A percentile compares a stretch with the other conserved stretches of the same genome.
Conservation (phyloP, 2,329 filamentous ascomycete species). For the Fusarium sublunatum region DNA sequence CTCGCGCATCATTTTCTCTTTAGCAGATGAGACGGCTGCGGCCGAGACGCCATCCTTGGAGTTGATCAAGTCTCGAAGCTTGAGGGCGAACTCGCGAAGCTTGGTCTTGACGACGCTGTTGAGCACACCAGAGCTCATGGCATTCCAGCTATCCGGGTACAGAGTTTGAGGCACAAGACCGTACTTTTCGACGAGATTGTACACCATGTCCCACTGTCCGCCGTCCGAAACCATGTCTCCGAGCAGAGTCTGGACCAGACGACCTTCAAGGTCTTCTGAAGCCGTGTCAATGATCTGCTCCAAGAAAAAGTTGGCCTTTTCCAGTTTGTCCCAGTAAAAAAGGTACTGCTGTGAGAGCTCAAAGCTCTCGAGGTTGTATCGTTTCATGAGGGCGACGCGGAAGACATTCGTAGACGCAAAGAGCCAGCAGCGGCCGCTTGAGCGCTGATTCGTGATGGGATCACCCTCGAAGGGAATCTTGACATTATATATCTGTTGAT, state of each 20-base stretch:
- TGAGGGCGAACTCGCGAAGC: conserved; percentile 85
- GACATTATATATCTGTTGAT: conserved; percentile 86
- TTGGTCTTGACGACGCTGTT: conserved; percentile 83
- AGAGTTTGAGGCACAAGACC: conserved; percentile 85
- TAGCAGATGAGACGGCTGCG: conserved; percentile 61
- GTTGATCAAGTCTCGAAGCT: conserved; percentile 69
- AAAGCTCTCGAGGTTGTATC: conserved; percentile 80
- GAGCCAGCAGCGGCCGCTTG: conserved; percentile 88
- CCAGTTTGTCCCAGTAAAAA: conserved; percentile 94
- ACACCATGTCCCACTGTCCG: conserved; percentile 93
- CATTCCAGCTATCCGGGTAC: conserved; percentile 86
- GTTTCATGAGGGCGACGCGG: conserved; percentile 87
- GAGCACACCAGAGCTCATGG: conserved; percentile 75
- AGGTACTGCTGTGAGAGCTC: conserved; percentile 90
- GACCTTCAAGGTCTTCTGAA: conserved; percentile 74
- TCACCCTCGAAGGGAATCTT: conserved; percentile 83
- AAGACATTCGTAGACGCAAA: conserved; percentile 94
- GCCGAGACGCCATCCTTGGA: conserved; percentile 48
- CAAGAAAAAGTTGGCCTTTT: conserved; percentile 90
- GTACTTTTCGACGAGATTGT: conserved; percentile 86
- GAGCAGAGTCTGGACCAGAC: conserved; percentile 78
- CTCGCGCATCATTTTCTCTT: conserved; percentile 81
- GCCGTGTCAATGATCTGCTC: conserved; percentile 84
- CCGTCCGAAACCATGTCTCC: conserved; percentile 79
- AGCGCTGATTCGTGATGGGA: conserved; percentile 86